Base-by-base conservation (phyloP, 805 yeast species). In the Myxozyma geophila region DNA sequence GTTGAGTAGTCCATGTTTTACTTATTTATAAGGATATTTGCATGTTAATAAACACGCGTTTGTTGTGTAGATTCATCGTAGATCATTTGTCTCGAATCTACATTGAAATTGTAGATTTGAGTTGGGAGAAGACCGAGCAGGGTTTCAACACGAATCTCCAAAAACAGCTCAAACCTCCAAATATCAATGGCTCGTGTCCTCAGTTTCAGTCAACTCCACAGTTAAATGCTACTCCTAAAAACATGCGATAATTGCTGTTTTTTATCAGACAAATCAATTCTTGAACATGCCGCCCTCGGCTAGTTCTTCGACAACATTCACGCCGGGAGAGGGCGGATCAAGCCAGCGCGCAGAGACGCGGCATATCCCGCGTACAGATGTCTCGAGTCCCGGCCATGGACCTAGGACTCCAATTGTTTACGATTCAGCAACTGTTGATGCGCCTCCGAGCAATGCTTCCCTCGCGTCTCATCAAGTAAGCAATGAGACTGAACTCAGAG, bases 251-350 rank as follows among this genome's bases (percentile, higher is more conserved):
- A 49, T 15, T 35, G 19, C 33, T 8, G 3, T 39, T 1, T 17
- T 33, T 9, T 19, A 15, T 8, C 2, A 35, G n/a, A 3, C 7
- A 8, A 49, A 28, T 7, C 9, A 15, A 33, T 33, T 15, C 17
- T 33, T 19, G 53, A 49, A 35, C 17, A 49, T 49, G 53, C 40
- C 53, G 28, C 33, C 53, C 12, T 49, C 53, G 39, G 53, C 53
- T 7, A 35, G 37, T 28, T 49, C 53, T 10, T 49, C 53, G 41
- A 33, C 53, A 7, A 49, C 21, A n/a, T 40, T 28, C 21, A 17
- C 41, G 53, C 7, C 37, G n/a, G 17, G 7, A 17, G 9, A 9
- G 21, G 35, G 37, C 21, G 37, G 17, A 21, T 13, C 52, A 2
- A 12, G n/a, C 21, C 35, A 28, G 13, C 17, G 12, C 21, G 10